These are phyloP conservation scores for Dactylonectria macrodidyma DNA, from an alignment of 2,329 filamentous ascomycete genomes.

Conservation along the genomic window DNA sequence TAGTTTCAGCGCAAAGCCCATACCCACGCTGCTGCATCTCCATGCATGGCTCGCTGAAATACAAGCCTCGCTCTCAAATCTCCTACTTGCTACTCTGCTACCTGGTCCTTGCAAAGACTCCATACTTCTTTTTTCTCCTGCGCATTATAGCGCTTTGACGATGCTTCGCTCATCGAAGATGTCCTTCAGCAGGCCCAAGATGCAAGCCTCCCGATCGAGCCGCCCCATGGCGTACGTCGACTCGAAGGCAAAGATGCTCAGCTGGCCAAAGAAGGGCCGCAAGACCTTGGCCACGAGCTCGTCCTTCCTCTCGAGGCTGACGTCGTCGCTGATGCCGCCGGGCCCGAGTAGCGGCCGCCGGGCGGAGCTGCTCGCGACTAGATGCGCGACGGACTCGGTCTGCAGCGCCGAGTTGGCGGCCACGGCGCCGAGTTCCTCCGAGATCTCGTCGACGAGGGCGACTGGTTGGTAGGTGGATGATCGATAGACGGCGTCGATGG, in stretches of 20 bases:
- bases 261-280: slow-evolving; percentile 88
- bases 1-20: slow-evolving; percentile 3
- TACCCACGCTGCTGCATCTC: background rate
- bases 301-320: slow-evolving; percentile 72
- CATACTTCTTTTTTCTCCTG: background rate
- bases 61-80: slow-evolving; percentile 23
- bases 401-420: slow-evolving; percentile 51
- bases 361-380: slow-evolving; percentile 53
- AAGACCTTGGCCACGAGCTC: slow-evolving; percentile 84
- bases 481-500: slow-evolving; percentile 94
- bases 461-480: slow-evolving; percentile 77
- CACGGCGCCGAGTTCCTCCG: slow-evolving; percentile 77
- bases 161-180: slow-evolving; percentile 84
- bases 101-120: slow-evolving; percentile 16
- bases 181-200: slow-evolving; percentile 77
- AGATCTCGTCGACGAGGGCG: slow-evolving; percentile 87
- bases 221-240: slow-evolving; percentile 88
- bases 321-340: slow-evolving; percentile 69
- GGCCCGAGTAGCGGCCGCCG: slow-evolving; percentile 66
- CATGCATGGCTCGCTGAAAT: slow-evolving; percentile 4
- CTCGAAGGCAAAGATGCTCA: slow-evolving; percentile 96
- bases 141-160: slow-evolving; percentile 69
- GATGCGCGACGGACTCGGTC: slow-evolving; percentile 56
- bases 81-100: background rate
- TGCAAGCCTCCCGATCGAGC: slow-evolving; percentile 76